These are phyloP conservation scores for Rhizophora mangle DNA, from an alignment of 345 rosid species.

Conservation along the genomic window DNA sequence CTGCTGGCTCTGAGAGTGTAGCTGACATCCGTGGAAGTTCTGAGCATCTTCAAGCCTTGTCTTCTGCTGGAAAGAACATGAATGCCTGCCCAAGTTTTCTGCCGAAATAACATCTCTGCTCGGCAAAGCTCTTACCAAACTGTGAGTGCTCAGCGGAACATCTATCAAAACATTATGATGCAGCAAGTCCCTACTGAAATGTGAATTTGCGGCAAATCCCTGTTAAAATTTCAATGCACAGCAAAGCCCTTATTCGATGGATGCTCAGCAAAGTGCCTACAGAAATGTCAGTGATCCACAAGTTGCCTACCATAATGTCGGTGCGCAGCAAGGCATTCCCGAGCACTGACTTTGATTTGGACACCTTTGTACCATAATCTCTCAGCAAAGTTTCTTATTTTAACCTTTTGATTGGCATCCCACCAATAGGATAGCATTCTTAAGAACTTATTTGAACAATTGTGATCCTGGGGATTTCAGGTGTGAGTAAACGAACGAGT, in stretches of 20 bases:
- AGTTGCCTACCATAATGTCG: constrained; percentile 19
- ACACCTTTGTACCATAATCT: constrained; percentile 6
- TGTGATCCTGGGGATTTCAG: neutral
- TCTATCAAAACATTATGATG: constrained; percentile 6
- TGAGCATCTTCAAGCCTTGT: constrained; percentile 25
- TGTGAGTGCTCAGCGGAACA: constrained; percentile 9
- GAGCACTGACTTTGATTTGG: constrained; percentile 9
- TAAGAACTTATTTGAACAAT: neutral
- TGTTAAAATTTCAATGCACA: constrained; percentile 17
- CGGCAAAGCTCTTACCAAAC: constrained; percentile 7
- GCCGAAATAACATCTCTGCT: constrained; percentile 7
- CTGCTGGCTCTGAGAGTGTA: constrained; percentile 25
- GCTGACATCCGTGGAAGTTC: constrained; percentile 25
- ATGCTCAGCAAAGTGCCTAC: constrained; percentile 26
- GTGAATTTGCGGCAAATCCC: constrained; percentile 21
- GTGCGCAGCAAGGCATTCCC: constrained; percentile 4
- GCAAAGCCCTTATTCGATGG: constrained; percentile 19
- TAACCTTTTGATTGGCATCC: neutral
- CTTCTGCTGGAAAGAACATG: constrained; percentile 32
- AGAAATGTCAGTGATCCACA: constrained; percentile 15
- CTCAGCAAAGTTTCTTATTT: neutral
- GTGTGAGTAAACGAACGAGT: neutral
- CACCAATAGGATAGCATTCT: neutral
- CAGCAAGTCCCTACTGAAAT: constrained; percentile 15
- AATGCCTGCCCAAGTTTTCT: constrained; percentile 22